Evolutionary conservation across 352 stramenopile species (phyloP).

Genomic region (Globisporangium emineosum): DNA sequence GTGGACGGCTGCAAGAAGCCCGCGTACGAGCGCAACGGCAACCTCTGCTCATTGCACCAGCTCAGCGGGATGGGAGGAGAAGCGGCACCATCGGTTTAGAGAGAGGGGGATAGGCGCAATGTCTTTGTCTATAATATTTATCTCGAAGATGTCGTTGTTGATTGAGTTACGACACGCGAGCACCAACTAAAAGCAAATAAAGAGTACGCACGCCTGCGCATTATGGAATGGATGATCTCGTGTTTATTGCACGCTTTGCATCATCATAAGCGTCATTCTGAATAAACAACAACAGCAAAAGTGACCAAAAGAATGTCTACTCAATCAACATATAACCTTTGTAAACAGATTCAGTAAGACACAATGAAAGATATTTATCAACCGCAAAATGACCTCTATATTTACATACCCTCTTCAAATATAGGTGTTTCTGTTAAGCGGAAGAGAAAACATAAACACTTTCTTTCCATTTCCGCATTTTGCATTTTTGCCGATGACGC

Average conservation of each 20-base stretch:
- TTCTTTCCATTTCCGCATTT: neutral
- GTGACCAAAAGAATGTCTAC: too few species aligned
- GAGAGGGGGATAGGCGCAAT: neutral
- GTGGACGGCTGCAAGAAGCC: conserved; percentile 44
- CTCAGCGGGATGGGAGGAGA: conserved; percentile 1
- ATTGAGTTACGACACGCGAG: neutral
- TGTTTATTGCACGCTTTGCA: too few species aligned
- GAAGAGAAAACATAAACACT: neutral
- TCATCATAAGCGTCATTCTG: too few species aligned
- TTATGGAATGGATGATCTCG: neutral
- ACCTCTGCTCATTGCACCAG: conserved; percentile 39
- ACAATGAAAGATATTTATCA: too few species aligned
- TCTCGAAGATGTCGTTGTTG: neutral
- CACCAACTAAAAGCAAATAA: neutral
- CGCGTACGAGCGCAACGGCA: conserved; percentile 46
- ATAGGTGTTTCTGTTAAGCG: neutral
- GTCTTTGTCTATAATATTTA: conserved; percentile 1
- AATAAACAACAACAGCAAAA: too few species aligned
- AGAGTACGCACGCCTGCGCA: neutral
- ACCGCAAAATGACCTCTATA: too few species aligned
- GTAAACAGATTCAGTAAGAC: neutral
- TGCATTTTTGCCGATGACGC: conserved; percentile 13
- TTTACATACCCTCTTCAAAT: too few species aligned
- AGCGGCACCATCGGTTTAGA: neutral
- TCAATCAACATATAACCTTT: neutral